Evolutionary conservation across 2,329 filamentous ascomycete species (phyloP).

Genomic region (Sclerotinia glacialis): DNA sequence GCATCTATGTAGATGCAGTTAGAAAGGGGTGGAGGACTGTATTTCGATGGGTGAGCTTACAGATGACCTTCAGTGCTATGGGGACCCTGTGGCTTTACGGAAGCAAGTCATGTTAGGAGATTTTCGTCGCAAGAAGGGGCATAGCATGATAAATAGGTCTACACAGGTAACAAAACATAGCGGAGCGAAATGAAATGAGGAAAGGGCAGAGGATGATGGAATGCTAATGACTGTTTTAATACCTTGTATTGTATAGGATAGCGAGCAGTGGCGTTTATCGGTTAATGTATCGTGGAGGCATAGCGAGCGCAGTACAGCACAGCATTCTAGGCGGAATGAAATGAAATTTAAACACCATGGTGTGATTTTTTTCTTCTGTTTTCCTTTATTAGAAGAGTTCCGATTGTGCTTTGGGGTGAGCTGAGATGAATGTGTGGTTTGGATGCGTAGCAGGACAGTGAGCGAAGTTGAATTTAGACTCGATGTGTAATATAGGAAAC

Average conservation of each 20-base stretch:
- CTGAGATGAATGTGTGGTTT: no score
- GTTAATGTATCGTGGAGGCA: background rate
- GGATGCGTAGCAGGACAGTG: no score
- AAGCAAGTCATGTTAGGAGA: constrained; percentile 78
- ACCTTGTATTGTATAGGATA: constrained; percentile 1
- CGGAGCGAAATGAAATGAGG: no score
- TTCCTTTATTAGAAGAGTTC: no score
- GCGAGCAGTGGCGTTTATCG: background rate
- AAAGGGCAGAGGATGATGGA: background rate
- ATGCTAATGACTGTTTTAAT: constrained; percentile 5
- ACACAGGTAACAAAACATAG: background rate
- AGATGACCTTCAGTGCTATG: constrained; percentile 62
- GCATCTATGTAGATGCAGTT: constrained; percentile 28
- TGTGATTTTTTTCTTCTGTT: no score
- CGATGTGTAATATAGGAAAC: no score
- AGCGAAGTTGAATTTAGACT: no score
- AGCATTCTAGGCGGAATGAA: no score
- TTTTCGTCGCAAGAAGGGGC: constrained; percentile 70
- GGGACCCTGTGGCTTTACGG: constrained; percentile 71
- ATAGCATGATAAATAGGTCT: constrained; percentile 49
- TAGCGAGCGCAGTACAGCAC: no score
- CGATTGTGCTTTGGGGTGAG: no score
- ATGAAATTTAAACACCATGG: no score
- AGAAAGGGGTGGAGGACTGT: constrained; percentile 36
- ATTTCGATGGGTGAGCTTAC: constrained; percentile 57